Percentiles rank a stretch among this genome's conserved stretches.
Evolutionary conservation across 2,329 filamentous ascomycete species (phyloP).

Genomic region (Beauveria australis): DNA sequence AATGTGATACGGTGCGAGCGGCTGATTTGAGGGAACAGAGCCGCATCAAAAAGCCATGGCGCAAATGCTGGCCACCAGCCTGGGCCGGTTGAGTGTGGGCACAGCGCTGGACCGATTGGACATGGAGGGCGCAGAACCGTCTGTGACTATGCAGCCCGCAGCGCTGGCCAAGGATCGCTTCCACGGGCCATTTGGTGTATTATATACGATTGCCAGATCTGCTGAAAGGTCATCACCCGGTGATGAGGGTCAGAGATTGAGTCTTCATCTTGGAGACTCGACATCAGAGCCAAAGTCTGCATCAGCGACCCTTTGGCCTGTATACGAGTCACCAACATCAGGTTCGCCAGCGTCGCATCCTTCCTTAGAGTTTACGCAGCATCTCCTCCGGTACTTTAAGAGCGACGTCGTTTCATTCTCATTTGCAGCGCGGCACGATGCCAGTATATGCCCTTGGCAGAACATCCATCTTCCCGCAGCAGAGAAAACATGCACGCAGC

Average conservation of each 20-base stretch:
- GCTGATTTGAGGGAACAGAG: not conserved
- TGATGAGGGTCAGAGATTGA: not conserved
- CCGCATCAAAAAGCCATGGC: slow-evolving; percentile 2
- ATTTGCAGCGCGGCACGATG: not conserved
- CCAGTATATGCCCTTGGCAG: not conserved
- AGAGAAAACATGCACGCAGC: not conserved
- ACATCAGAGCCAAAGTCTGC: not conserved
- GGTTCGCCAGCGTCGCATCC: not conserved
- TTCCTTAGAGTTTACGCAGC: not conserved
- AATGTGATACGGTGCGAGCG: not conserved
- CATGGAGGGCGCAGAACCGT: not conserved
- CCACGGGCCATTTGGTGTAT: not conserved
- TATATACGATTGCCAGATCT: not conserved
- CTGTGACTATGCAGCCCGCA: not conserved
- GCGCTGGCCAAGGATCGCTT: not conserved
- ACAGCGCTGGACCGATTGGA: not conserved
- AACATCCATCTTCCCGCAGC: not conserved
- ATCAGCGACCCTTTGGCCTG: not conserved
- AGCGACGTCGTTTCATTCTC: not conserved
- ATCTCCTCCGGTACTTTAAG: not conserved
- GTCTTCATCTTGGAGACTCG: not conserved
- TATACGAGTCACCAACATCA: not conserved
- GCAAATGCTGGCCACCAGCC: not conserved
- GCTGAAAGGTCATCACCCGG: not conserved
- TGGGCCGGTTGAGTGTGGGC: not conserved